These are phyloP conservation scores for Triticum urartu DNA, from an alignment of 176 grass and related monocot genomes.

Conservation along the genomic window DNA sequence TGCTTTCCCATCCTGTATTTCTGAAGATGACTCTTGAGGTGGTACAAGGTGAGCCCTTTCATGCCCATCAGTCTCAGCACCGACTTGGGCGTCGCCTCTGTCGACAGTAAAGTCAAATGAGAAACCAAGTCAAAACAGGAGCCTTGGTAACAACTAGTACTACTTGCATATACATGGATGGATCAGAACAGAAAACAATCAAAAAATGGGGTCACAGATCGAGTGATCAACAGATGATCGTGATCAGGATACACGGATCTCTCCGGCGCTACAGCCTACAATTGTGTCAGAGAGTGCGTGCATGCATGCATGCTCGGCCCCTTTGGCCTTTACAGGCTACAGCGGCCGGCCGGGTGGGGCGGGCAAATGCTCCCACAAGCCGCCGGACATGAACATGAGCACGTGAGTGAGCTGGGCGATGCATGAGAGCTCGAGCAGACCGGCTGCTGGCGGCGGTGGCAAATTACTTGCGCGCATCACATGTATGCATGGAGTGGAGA, in stretches of 20 bases:
- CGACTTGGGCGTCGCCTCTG: slow-evolving; percentile 95
- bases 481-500: no score
- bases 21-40: slow-evolving; percentile 96
- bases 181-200: background rate
- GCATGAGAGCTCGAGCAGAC: background rate
- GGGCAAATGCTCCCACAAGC: background rate
- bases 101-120: slow-evolving; percentile 11
- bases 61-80: slow-evolving; percentile 92
- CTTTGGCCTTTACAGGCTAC: background rate
- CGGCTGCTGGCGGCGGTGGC: background rate
- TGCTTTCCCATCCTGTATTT: slow-evolving; percentile 95
- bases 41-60: slow-evolving; percentile 94
- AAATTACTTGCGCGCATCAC: no score
- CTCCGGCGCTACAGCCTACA: no score
- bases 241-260: background rate
- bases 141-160: no score
- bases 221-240: background rate
- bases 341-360: no score
- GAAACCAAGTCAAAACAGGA: slow-evolving; percentile 26
- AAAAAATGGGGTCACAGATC: background rate
- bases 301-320: background rate
- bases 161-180: background rate
- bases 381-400: background rate
- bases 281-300: no score
- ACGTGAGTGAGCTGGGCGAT: background rate